phyloP scores from a whole-genome alignment of 352 stramenopile species.

The Phytopythium chamaehyphon region DNA sequence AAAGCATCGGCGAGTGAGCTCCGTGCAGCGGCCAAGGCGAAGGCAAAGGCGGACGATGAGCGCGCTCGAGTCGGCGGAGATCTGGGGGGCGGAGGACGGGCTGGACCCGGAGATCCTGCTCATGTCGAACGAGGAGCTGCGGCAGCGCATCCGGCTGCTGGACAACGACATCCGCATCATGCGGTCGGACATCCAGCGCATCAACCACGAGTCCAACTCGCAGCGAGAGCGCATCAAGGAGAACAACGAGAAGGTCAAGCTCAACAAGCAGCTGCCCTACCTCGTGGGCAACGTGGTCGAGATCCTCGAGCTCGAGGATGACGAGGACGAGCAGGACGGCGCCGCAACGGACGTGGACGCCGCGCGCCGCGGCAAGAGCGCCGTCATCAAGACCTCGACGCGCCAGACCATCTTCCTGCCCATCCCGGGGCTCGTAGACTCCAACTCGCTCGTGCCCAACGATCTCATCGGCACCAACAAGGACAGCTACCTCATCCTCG shows the following conservation, averaged over 20 bases:
- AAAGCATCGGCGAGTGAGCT: no score
- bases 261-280: slow-evolving; percentile 99
- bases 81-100: slow-evolving; percentile 55
- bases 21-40: no score
- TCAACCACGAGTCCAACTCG: slow-evolving; percentile 94
- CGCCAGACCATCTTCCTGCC: slow-evolving; percentile 98
- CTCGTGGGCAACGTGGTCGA: slow-evolving; percentile 99
- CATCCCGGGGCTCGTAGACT: slow-evolving; percentile 96
- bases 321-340: slow-evolving; percentile 94
- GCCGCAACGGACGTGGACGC: slow-evolving; percentile 92
- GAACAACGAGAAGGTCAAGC: slow-evolving; percentile 99
- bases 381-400: slow-evolving; percentile 98
- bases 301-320: slow-evolving; percentile 80
- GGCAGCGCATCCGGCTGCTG: slow-evolving; percentile 94
- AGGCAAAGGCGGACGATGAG: slow-evolving; percentile 39
- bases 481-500: slow-evolving; percentile 98
- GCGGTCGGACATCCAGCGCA: slow-evolving; percentile 95
- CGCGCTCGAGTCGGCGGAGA: slow-evolving; percentile 54
- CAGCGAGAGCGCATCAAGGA: slow-evolving; percentile 96
- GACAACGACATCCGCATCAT: slow-evolving; percentile 98
- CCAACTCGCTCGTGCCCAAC: slow-evolving; percentile 93
- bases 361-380: slow-evolving; percentile 88
- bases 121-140: slow-evolving; percentile 95
- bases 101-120: slow-evolving; percentile 89
- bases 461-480: slow-evolving; percentile 99